Percentiles rank a stretch among this genome's conserved stretches.
Evolutionary conservation across 2,329 filamentous ascomycete genomes (phyloP).

Genomic region (Chalara sp.): DNA sequence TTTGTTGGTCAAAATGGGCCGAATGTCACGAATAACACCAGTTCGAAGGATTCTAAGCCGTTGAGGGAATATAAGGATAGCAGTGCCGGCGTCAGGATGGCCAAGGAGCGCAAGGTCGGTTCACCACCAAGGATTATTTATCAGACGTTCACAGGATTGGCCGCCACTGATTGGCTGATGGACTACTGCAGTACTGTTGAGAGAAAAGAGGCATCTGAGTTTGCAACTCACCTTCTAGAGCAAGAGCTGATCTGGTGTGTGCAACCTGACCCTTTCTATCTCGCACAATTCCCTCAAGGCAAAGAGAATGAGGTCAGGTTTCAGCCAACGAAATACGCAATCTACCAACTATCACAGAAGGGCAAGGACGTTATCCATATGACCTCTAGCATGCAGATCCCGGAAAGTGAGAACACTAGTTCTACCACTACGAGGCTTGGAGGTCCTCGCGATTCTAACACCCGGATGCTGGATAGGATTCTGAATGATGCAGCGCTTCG

Average conservation of each 20-base stretch:
- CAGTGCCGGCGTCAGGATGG: constrained; percentile 86
- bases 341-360: constrained; percentile 79
- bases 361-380: constrained; percentile 63
- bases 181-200: constrained; percentile 96
- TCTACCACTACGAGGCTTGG: constrained; percentile 40
- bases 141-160: constrained; percentile 89
- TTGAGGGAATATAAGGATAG: constrained; percentile 88
- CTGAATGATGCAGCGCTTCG: constrained; percentile 83
- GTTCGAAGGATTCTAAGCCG: constrained; percentile 80
- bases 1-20: constrained; percentile 79
- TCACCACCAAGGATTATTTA: constrained; percentile 60
- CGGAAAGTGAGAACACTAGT: constrained; percentile 41
- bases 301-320: constrained; percentile 49
- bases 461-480: constrained; percentile 87
- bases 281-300: constrained; percentile 27
- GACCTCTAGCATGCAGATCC: constrained; percentile 47
- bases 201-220: constrained; percentile 75
- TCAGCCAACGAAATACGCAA: constrained; percentile 79
- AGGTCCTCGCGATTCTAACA: constrained; percentile 82
- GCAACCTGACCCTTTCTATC: constrained; percentile 60
- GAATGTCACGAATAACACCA: constrained; percentile 72
- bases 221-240: constrained; percentile 78
- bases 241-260: constrained; percentile 74
- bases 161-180: constrained; percentile 89
- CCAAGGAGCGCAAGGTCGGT: constrained; percentile 73